Evolutionary conservation across 306 rosid genomes (phyloP).

Genomic region (Lablab purpureus): DNA sequence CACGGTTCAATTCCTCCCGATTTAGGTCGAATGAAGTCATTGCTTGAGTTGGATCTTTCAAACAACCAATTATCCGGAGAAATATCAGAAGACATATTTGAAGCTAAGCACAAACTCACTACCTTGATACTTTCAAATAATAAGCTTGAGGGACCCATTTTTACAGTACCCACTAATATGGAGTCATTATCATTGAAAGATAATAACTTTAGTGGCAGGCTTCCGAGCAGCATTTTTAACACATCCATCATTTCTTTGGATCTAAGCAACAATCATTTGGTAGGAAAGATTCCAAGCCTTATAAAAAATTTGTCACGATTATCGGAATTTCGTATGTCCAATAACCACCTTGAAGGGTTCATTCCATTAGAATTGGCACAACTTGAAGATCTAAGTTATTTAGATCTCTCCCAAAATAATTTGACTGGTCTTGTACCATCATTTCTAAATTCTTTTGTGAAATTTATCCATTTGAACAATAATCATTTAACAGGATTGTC

Average conservation of each 20-base stretch:
- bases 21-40: neutral
- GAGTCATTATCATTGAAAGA: neutral
- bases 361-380: neutral
- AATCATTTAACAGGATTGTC: conserved; percentile 31
- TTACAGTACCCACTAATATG: neutral
- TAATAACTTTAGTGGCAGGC: neutral
- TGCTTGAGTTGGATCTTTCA: too few species aligned
- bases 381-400: neutral
- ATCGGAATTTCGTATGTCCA: neutral
- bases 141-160: neutral
- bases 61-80: neutral
- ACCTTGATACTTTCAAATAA: neutral
- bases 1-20: neutral
- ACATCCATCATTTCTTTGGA: neutral
- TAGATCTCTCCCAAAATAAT: conserved; percentile 28
- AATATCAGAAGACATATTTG: neutral
- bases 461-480: neutral
- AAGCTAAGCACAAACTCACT: fast-evolving
- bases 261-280: neutral
- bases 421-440: neutral
- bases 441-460: neutral
- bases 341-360: neutral
- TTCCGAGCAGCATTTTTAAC: neutral
- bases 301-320: neutral
- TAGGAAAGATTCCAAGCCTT: conserved; percentile 29